Evolutionary conservation across 2,329 filamentous ascomycete genomes (phyloP).

Genomic region (Ophiosphaerella narmari): DNA sequence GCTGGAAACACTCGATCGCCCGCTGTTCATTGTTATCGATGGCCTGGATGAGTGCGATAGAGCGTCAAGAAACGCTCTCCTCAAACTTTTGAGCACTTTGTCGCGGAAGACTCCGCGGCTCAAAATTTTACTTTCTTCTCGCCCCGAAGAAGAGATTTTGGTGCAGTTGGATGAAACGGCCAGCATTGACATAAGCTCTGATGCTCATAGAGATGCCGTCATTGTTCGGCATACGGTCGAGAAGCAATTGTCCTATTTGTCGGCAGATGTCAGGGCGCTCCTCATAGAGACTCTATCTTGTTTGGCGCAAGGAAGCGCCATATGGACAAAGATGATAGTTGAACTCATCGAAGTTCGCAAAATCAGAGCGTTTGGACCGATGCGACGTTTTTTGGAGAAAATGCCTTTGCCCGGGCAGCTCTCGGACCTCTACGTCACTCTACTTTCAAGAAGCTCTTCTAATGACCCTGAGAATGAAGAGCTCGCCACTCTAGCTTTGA

Average conservation of each 20-base stretch:
- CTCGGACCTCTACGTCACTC: background rate
- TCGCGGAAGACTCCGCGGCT: background rate
- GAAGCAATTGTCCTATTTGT: background rate
- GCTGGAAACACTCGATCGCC: conserved; percentile 3
- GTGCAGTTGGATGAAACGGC: background rate
- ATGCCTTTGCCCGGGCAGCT: background rate
- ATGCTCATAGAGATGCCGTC: background rate
- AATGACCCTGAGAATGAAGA: background rate
- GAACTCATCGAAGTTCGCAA: background rate
- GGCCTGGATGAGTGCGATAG: conserved; percentile 9
- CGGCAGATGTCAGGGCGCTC: background rate
- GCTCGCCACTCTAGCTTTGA: background rate
- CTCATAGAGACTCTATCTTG: background rate
- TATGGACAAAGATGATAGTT: background rate
- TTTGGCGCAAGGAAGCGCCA: background rate
- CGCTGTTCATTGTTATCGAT: conserved; percentile 7
- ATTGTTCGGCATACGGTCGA: background rate
- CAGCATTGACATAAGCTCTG: background rate
- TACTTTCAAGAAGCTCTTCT: background rate
- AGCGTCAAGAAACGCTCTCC: background rate
- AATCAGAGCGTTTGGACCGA: background rate
- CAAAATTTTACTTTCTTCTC: background rate
- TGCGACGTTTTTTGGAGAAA: background rate
- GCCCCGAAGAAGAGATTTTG: background rate
- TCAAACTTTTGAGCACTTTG: conserved; percentile 1